These are phyloP conservation scores for Botrytis squamosa DNA, from an alignment of 2,329 filamentous ascomycete species.

Conservation along the genomic window DNA sequence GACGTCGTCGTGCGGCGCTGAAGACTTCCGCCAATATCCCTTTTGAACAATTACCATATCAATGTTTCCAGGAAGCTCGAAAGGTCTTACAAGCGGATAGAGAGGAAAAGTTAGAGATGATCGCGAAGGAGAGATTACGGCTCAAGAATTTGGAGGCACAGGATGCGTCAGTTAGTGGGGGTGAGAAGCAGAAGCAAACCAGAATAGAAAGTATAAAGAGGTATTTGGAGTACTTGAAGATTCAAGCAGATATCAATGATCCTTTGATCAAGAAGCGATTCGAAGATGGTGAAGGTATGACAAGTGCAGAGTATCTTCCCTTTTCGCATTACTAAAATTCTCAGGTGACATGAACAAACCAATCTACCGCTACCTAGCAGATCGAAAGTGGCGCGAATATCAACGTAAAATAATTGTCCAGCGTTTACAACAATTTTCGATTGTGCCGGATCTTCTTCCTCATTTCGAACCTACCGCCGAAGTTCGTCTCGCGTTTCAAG, in stretches of 20 bases:
- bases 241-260: constrained; percentile 92
- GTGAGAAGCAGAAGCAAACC: constrained; percentile 62
- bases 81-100: constrained; percentile 79
- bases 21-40: constrained; percentile 64
- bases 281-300: constrained; percentile 82
- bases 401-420: constrained; percentile 77
- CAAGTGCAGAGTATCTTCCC: neutral
- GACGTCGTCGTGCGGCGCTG: constrained; percentile 75
- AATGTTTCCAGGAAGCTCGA: constrained; percentile 95
- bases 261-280: constrained; percentile 90
- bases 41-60: constrained; percentile 92
- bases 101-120: constrained; percentile 73
- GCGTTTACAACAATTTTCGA: constrained; percentile 80
- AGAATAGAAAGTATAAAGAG: constrained; percentile 68
- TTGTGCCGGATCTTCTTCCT: constrained; percentile 85
- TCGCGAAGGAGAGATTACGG: constrained; percentile 64
- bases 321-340: constrained; percentile 14
- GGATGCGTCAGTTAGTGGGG: constrained; percentile 57
- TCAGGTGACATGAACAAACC: constrained; percentile 93
- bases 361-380: constrained; percentile 87
- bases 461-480: constrained; percentile 75
- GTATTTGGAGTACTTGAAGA: constrained; percentile 76
- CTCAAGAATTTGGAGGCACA: constrained; percentile 66
- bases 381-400: constrained; percentile 84
- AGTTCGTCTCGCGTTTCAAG: constrained; percentile 77